Conservation (phyloP, 768 basidiomycete genomes). For the Cystofilobasidium bisporidii region DNA sequence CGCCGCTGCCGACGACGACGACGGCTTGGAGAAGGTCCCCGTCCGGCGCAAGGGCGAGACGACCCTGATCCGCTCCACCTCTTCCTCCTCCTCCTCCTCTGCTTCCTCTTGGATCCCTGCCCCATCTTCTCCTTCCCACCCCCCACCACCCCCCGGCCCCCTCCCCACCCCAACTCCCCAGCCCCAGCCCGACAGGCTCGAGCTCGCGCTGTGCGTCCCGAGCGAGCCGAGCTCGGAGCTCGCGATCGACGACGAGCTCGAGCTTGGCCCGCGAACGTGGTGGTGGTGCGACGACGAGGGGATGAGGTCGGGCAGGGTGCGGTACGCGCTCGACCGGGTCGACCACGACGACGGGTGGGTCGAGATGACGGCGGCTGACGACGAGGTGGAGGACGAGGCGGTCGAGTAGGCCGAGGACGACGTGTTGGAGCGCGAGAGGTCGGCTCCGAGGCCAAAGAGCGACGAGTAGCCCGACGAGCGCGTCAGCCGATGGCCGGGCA, state of each 20-base stretch:
- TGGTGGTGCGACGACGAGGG: background rate
- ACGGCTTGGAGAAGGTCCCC: conserved; percentile 9
- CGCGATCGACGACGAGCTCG: background rate
- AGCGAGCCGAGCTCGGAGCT: background rate
- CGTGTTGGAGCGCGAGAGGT: conserved; percentile 23
- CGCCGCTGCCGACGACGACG: too few species aligned
- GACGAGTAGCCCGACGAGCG: conserved; percentile 1
- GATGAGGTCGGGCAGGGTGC: background rate
- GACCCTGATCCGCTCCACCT: conserved; percentile 16
- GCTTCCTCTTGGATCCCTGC: background rate
- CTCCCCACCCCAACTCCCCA: background rate
- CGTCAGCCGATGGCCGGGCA: conserved; percentile 4
- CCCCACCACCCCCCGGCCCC: too few species aligned
- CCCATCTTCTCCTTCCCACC: too few species aligned
- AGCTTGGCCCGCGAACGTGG: background rate
- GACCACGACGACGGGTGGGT: conserved; percentile 1
- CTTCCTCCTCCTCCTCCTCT: conserved; percentile 18
- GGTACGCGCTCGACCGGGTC: background rate
- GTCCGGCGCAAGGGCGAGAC: background rate
- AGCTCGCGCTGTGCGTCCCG: background rate
- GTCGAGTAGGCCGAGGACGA: conserved; percentile 14
- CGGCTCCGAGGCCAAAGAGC: conserved; percentile 8
- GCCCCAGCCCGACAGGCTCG: conserved; percentile 11
- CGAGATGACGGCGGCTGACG: conserved; percentile 8
- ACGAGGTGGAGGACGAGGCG: conserved; percentile 4